Base-by-base conservation (phyloP, 257 asterid genomes). In the Nicotiana paniculata region DNA sequence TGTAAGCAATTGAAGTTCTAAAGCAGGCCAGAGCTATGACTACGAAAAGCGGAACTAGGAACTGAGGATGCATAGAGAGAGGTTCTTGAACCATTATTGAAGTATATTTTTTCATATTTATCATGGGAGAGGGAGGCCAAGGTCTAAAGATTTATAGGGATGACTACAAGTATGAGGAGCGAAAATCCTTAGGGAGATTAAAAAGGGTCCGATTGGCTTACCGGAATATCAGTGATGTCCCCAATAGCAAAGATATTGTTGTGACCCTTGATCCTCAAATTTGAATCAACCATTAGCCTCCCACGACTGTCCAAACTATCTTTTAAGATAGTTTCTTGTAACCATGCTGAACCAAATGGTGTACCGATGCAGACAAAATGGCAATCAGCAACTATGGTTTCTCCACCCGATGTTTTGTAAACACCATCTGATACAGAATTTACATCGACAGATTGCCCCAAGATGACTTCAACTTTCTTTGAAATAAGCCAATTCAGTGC, bases 241-340 rank as follows among this genome's bases (percentile, higher is more conserved):
- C 86, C 86, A 81, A 81, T 81, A 18, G 81, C 84, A 78, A 84
- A 84, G 58, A 84, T 72, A 37, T 80, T 84, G 7, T 4, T 62
- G 28, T n/a, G 84, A 16, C 79, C 84, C 84, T 84, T 74, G 62
- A 81, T 80, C 76, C 83, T 80, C 70, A 84, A 76, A 32, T 81
- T 70, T 43, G 59, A 83, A 81, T 84, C 84, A 26, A 84, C 86
- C 86, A 80, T 84, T 54, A 84, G 18, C 77, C 82, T 84, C 9
- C 86, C 86, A 46, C 69, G 65, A 75, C 18, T 57, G 75, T 84
- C 86, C 74, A 84, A 80, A 79, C 78, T 57, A 62, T 81, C 64
- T 68, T 62, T 55, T 13, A 84, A 77, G 74, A 84, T 63, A 37
- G 86, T 84, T 51, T 64, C 69, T 58, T 81, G 74, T 43, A 84